Conservation (phyloP, 2,329 filamentous ascomycete genomes). For the Neopestalotiopsis clavispora region DNA sequence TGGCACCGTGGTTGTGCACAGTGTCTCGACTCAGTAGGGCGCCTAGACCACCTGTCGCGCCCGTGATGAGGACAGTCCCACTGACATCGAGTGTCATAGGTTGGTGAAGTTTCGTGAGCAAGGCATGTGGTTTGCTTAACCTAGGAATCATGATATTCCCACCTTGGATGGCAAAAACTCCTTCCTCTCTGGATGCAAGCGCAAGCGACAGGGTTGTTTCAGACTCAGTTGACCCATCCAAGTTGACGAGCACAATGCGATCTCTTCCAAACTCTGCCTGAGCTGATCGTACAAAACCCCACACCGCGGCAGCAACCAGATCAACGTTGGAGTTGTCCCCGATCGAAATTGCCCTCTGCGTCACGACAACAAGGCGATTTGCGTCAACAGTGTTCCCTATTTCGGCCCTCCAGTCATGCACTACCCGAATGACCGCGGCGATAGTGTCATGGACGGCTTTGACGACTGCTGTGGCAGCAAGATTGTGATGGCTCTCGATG, state of each 20-base stretch:
- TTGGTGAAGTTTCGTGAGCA: too few species aligned
- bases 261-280: conserved; percentile 15
- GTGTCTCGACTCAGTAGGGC: conserved; percentile 8
- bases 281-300: conserved; percentile 14
- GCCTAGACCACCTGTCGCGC: not conserved
- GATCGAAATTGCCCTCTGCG: not conserved
- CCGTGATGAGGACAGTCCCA: conserved; percentile 10
- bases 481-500: not conserved
- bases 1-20: conserved; percentile 5
- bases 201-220: not conserved
- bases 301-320: conserved; percentile 9
- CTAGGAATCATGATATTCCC: conserved; percentile 1
- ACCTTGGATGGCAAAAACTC: not conserved
- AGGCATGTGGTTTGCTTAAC: not conserved
- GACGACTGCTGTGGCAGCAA: not conserved
- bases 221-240: conserved; percentile 12
- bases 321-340: not conserved
- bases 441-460: not conserved
- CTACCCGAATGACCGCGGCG: not conserved
- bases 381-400: not conserved
- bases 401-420: conserved; percentile 6
- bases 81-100: conserved; percentile 9
- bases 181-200: not conserved
- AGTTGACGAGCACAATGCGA: conserved; percentile 8
- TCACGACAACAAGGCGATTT: not conserved